phyloP scores from a whole-genome alignment of 495 filamentous ascomycete genomes.

The Aspergillus ostianus region DNA sequence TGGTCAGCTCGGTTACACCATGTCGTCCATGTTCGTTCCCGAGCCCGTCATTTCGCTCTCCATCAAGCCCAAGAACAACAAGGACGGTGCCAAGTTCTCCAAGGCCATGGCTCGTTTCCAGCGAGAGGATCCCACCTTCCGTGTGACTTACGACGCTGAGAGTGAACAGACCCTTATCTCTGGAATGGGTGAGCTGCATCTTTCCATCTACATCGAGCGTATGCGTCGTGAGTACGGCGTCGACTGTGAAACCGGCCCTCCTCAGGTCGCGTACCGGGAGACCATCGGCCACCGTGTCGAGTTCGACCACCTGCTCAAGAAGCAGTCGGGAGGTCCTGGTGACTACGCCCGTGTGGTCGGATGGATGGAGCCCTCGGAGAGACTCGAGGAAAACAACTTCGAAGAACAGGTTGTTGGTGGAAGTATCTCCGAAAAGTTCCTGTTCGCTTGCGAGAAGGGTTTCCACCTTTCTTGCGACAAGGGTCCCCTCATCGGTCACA shows the following conservation, averaged over 20 bases:
- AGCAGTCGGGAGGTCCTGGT: conserved; percentile 94
- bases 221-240: conserved; percentile 97
- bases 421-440: conserved; percentile 91
- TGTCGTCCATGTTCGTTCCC: conserved; percentile 99
- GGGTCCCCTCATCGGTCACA: conserved; percentile 91
- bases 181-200: conserved; percentile 97
- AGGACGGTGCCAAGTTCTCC: conserved; percentile 90
- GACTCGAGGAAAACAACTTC: conserved; percentile 75
- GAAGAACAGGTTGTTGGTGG: conserved; percentile 85
- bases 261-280: conserved; percentile 97
- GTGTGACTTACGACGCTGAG: conserved; percentile 87
- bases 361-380: conserved; percentile 81
- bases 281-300: conserved; percentile 73
- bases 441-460: conserved; percentile 94
- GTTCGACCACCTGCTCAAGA: conserved; percentile 94
- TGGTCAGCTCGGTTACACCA: conserved; percentile 85
- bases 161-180: conserved; percentile 95
- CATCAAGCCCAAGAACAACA: conserved; percentile 93
- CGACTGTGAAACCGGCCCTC: conserved; percentile 91
- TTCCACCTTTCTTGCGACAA: conserved; percentile 82
- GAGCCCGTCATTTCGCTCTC: conserved; percentile 97
- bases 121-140: conserved; percentile 97
- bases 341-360: conserved; percentile 94
- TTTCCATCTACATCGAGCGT: conserved; percentile 97
- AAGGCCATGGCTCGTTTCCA: conserved; percentile 99